A percentile compares a stretch with the other conserved stretches of the same genome.
These are phyloP conservation scores for Floccularia luteovirens DNA, from an alignment of 768 basidiomycete genomes.

Conservation along the genomic window DNA sequence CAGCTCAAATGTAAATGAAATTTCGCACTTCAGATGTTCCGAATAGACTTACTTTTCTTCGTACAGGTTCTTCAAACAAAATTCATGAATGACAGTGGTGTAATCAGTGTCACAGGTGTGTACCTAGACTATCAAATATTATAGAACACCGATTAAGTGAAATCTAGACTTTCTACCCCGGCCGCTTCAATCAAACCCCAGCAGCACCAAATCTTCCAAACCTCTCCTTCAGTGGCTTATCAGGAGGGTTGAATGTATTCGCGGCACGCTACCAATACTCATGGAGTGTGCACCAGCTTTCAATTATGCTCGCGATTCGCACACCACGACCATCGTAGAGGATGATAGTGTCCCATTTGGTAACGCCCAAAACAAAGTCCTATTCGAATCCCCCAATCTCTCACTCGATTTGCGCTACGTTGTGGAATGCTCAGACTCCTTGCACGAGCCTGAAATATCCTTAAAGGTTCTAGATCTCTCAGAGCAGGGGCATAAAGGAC, in stretches of 20 bases:
- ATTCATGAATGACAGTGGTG: slow-evolving; percentile 86
- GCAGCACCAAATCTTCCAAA: slow-evolving; percentile 29
- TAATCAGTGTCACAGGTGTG: slow-evolving; percentile 73
- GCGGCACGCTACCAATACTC: slow-evolving; percentile 71
- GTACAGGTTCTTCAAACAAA: slow-evolving; percentile 87
- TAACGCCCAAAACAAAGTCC: slow-evolving; percentile 40
- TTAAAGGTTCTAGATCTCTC: slow-evolving; percentile 59
- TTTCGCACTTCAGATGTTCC: not conserved
- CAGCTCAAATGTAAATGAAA: slow-evolving; percentile 66
- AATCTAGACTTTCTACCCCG: slow-evolving; percentile 73
- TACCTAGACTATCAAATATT: too few relatives aligned
- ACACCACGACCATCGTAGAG: slow-evolving; percentile 51
- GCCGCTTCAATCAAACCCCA: slow-evolving; percentile 25
- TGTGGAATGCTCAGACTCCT: slow-evolving; percentile 33
- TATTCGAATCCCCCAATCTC: slow-evolving; percentile 54
- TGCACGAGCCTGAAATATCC: slow-evolving; percentile 38
- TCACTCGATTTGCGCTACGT: slow-evolving; percentile 76
- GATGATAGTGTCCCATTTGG: slow-evolving; percentile 27
- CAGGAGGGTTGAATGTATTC: slow-evolving; percentile 80
- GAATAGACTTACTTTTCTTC: slow-evolving; percentile 2
- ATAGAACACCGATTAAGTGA: too few relatives aligned
- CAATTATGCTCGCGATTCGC: slow-evolving; percentile 80
- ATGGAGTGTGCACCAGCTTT: slow-evolving; percentile 96
- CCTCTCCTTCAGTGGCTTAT: slow-evolving; percentile 81
- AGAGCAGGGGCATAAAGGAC: slow-evolving; percentile 70